Conservation (phyloP, 495 filamentous ascomycete species). For the Apodospora peruviana region DNA sequence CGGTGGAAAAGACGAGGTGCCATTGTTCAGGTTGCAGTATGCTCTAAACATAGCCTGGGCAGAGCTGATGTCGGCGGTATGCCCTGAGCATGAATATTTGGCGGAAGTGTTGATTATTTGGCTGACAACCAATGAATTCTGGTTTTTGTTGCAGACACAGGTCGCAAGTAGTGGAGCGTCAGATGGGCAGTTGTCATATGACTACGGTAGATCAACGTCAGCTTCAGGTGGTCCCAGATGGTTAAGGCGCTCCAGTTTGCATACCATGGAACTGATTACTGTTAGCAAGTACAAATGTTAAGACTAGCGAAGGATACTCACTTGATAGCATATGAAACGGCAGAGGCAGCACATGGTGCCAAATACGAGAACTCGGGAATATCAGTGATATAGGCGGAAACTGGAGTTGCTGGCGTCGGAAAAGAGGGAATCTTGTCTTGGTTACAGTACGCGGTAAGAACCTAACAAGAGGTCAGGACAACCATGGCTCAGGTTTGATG, state of each 20-base stretch:
- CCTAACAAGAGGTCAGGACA: constrained; percentile 4
- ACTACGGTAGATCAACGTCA: too few species aligned
- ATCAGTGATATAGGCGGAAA: constrained; percentile 43
- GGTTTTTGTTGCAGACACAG: constrained; percentile 44
- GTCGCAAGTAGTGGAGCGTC: constrained; percentile 36
- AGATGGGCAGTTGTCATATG: constrained; percentile 28
- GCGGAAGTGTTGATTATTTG: constrained; percentile 34
- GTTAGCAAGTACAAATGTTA: constrained; percentile 10
- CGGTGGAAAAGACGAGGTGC: constrained; percentile 39
- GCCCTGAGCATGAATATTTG: constrained; percentile 31
- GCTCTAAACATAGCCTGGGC: constrained; percentile 43
- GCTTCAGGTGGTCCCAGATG: too few species aligned
- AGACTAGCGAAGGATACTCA: constrained; percentile 12
- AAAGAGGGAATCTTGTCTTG: constrained; percentile 30
- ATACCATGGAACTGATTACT: constrained; percentile 29
- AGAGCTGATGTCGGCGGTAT: constrained; percentile 37
- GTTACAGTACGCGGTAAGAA: constrained; percentile 41
- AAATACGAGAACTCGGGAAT: constrained; percentile 34
- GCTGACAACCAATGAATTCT: constrained; percentile 35
- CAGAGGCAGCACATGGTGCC: constrained; percentile 38
- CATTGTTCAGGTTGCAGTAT: constrained; percentile 42
- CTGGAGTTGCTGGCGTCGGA: constrained; percentile 29
- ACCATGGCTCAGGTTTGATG: too few species aligned
- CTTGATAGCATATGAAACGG: constrained; percentile 33
- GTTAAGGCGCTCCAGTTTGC: too few species aligned